Percentiles rank a stretch among this genome's conserved stretches.
phyloP scores from a whole-genome alignment of 164 flowering plant genomes.

The Chloranthus sessilifolius region DNA sequence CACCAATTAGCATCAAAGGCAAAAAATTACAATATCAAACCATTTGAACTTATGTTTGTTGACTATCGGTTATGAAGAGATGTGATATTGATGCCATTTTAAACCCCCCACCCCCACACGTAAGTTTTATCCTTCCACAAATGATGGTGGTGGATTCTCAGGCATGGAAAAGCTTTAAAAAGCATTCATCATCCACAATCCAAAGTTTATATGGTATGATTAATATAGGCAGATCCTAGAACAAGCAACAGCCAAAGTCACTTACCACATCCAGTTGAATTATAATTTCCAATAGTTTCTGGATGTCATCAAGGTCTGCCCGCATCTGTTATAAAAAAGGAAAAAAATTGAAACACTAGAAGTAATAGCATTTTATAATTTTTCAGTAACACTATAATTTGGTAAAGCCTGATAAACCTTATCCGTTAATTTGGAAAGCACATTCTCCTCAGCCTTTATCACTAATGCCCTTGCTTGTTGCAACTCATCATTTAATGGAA shows the following conservation, averaged over 20 bases:
- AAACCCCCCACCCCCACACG: too few species aligned
- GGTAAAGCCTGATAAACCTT: slow-evolving; percentile 47
- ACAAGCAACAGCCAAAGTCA: neutral
- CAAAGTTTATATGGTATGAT: neutral
- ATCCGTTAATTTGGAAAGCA: slow-evolving; percentile 60
- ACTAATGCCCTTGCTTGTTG: slow-evolving; percentile 67
- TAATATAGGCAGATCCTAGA: too few species aligned
- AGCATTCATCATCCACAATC: too few species aligned
- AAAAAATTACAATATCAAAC: too few species aligned
- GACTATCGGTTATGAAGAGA: too few species aligned
- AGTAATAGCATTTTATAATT: neutral
- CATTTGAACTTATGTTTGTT: too few species aligned
- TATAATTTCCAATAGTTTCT: slow-evolving; percentile 31
- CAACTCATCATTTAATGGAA: slow-evolving; percentile 86
- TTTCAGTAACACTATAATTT: slow-evolving; percentile 6
- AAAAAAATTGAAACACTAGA: slow-evolving; percentile 15
- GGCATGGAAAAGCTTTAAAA: too few species aligned
- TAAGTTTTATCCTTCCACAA: too few species aligned
- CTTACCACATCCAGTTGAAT: slow-evolving; percentile 73
- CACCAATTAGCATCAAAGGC: too few species aligned
- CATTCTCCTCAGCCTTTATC: slow-evolving; percentile 74
- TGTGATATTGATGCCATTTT: too few species aligned
- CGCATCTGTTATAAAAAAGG: slow-evolving; percentile 41
- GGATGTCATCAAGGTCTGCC: slow-evolving; percentile 53
- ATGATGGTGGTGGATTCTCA: too few species aligned